These are phyloP conservation scores for Zea luxurians DNA, from an alignment of 176 grass and related monocot genomes.

Conservation along the genomic window DNA sequence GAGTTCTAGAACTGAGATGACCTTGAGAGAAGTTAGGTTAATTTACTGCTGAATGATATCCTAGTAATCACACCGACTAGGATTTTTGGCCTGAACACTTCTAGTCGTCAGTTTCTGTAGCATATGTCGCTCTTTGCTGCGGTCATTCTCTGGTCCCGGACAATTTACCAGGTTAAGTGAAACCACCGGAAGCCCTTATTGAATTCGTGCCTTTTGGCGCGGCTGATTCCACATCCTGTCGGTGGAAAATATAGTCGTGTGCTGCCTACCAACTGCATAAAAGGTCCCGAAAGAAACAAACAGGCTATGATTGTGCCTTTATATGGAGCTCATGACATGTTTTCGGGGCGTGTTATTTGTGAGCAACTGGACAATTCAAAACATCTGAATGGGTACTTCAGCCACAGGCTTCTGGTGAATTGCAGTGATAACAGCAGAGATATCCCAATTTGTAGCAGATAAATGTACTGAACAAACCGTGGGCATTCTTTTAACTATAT, in stretches of 20 bases:
- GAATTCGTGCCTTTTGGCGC: not conserved
- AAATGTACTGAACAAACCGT: not conserved
- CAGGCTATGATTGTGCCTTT: not conserved
- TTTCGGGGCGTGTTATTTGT: not conserved
- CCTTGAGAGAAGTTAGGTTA: not conserved
- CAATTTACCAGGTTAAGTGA: not conserved
- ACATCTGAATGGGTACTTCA: not conserved
- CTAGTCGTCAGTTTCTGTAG: not conserved
- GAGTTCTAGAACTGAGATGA: not conserved
- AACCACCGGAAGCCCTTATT: not conserved
- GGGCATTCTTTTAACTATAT: not conserved
- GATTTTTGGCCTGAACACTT: constrained; percentile 15
- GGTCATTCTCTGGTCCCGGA: not conserved
- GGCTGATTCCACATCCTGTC: not conserved
- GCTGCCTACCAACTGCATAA: not conserved
- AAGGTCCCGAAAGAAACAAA: not conserved
- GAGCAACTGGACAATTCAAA: not conserved
- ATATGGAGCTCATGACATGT: not conserved
- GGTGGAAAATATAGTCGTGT: not conserved
- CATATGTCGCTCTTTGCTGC: not conserved
- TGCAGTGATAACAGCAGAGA: not conserved
- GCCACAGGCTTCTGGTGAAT: not conserved
- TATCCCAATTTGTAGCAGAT: not conserved
- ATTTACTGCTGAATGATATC: not conserved
- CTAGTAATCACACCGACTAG: not conserved